phyloP scores from a whole-genome alignment of 768 basidiomycete genomes.

The Suillus subluteus region DNA sequence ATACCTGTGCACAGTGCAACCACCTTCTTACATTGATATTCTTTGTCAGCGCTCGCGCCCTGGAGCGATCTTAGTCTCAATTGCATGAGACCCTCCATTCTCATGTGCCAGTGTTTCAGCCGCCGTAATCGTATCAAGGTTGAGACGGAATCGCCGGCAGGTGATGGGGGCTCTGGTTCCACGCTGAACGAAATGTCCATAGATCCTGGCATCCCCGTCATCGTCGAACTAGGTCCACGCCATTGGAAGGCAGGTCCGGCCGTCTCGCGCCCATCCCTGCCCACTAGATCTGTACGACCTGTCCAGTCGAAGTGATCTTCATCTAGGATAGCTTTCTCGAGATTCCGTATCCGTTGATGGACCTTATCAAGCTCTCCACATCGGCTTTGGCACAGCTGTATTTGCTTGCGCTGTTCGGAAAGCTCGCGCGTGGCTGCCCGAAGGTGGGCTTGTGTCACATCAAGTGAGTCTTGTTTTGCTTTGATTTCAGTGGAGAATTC shows the following conservation, averaged over 20 bases:
- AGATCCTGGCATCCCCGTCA: conserved; percentile 64
- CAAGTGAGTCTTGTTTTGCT: conserved; percentile 84
- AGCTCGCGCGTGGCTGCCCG: conserved; percentile 89
- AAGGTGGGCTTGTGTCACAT: conserved; percentile 84
- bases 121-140: conserved; percentile 74
- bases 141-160: conserved; percentile 56
- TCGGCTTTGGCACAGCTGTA: conserved; percentile 72
- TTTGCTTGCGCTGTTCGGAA: conserved; percentile 86
- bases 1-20: conserved; percentile 89
- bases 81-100: conserved; percentile 76
- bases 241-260: conserved; percentile 66
- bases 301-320: conserved; percentile 92
- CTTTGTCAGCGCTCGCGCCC: conserved; percentile 84
- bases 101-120: conserved; percentile 80
- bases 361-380: conserved; percentile 82
- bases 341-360: conserved; percentile 79
- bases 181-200: conserved; percentile 65
- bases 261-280: conserved; percentile 38
- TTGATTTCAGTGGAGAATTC: conserved; percentile 88
- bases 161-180: conserved; percentile 76
- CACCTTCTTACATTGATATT: conserved; percentile 90
- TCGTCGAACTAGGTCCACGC: conserved; percentile 67
- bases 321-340: conserved; percentile 75
- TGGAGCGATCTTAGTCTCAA: conserved; percentile 70
- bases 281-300: conserved; percentile 61